phyloP scores from a whole-genome alignment of 2,329 filamentous ascomycete genomes.

The Colletotrichum magnum region DNA sequence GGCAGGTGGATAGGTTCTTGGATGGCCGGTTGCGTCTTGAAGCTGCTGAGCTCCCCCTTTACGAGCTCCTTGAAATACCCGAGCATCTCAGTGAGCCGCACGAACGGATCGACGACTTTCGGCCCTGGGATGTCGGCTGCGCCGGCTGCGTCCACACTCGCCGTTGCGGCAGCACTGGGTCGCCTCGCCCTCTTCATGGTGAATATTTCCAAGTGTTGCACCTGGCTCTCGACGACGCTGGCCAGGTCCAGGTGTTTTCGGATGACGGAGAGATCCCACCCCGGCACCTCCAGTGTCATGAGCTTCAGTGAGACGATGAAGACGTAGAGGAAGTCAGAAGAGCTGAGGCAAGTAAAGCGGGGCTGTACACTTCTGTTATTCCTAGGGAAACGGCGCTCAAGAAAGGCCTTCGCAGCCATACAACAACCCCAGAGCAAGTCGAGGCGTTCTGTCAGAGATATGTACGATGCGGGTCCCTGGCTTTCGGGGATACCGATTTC shows the following conservation, averaged over 20 bases:
- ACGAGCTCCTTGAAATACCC: slow-evolving; percentile 39
- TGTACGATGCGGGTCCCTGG: slow-evolving; percentile 47
- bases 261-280: slow-evolving; percentile 59
- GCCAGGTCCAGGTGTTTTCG: slow-evolving; percentile 54
- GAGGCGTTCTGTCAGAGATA: slow-evolving; percentile 57
- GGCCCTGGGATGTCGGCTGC: slow-evolving; percentile 20
- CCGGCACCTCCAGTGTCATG: slow-evolving; percentile 59
- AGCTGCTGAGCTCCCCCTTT: slow-evolving; percentile 33
- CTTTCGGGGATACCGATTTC: slow-evolving; percentile 61
- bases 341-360: slow-evolving; percentile 58
- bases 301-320: slow-evolving; percentile 63
- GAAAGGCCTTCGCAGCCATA: slow-evolving; percentile 56
- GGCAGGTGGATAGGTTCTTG: slow-evolving; percentile 30
- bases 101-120: slow-evolving; percentile 37
- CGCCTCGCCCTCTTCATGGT: slow-evolving; percentile 43
- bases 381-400: slow-evolving; percentile 52
- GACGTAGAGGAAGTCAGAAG: slow-evolving; percentile 63
- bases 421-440: slow-evolving; percentile 63
- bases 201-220: slow-evolving; percentile 48
- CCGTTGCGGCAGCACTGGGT: slow-evolving; percentile 10
- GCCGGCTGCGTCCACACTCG: neutral
- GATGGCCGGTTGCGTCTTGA: slow-evolving; percentile 18
- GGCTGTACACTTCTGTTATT: slow-evolving; percentile 49
- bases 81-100: slow-evolving; percentile 42
- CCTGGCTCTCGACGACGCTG: slow-evolving; percentile 48